Evolutionary conservation across 1,284 basidiomycete species (phyloP), one percentile per base, ranked within the genome.

Genomic region (Xerocomus amazonicus): DNA sequence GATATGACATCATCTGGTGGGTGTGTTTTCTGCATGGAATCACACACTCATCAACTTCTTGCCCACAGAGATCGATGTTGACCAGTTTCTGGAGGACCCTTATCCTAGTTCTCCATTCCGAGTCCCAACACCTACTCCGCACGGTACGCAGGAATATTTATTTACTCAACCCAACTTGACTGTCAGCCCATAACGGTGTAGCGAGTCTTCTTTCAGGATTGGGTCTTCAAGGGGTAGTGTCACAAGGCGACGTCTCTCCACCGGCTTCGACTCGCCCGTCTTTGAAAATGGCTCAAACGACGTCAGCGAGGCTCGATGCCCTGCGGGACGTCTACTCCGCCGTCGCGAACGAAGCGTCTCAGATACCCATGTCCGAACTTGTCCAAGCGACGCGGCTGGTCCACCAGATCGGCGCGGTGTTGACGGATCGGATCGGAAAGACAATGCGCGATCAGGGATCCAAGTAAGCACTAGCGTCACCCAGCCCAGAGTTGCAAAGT

Each of bases 321-420:
- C 48, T 74, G 31, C 63, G 59, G 29, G 66, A 63, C 9, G 66
- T 70, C 10, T 72, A 70, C 50, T 59, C 59, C 9, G 63, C 62
- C 7, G 55, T 75, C 13, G 53, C 59, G 8, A 59, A 67, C 7
- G 63, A 63, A 13, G 65, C 56, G 6, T 76, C 74, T 23, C 73
- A 76, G 45, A 61, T 69, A 37, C 64, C 69, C 14, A 57, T 70
- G 26, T 59, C 70, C 7, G 71, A 74, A 48, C 61, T 76, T 12
- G 41, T 73, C 1, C 67, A 70, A 19, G 70, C 70, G 7, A 68
- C 68, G 10, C 59, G 48, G 9, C 50, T 74, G 27, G 67, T 70
- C 9, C 66, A 71, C 41, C 58, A 65, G 52, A 69, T 75, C 9
- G 70, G 71, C 28, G 60, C 59, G 4, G 62, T 61, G 33, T 53